Evolutionary conservation across 1,284 basidiomycete species (phyloP), one percentile per base, ranked within the genome.

Genomic region (Cryptococcus sp.): DNA sequence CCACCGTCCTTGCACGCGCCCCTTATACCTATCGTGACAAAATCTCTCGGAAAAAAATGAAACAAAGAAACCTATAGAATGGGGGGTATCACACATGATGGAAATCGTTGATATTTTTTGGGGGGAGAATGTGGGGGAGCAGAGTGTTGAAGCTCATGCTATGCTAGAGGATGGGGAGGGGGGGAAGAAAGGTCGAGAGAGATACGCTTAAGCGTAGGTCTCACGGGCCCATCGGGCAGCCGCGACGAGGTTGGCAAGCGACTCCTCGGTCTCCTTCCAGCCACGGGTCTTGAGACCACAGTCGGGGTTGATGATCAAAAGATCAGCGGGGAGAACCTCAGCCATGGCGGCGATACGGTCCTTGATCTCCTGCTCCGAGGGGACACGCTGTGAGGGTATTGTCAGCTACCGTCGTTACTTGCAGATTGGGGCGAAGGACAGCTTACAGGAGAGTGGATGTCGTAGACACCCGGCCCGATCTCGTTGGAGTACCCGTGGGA

Each of bases 401-500:
- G 28, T 33, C 28, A 33, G 28, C 28, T 33, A 9, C 28, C 28
- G 28, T 33, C 5, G 28, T 33, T 9, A 5, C 28, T 5, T 4
- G 9, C 5, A 33, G 28, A 9, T 33, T 9, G 4, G 28, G 28
- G 4, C 5, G 5, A 33, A 33, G 9, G 28, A 9, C 28, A 33
- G 28, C 28, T 33, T 33, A 33, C 28, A 66, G 95, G 95, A 69
- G 94, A 98, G 84, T 98, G 96, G 80, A 98, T 97, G 80, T 98
- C 95, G 78, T 95, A 96, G 73, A 94, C 91, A 86, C 94, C 95
- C 49, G 96, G 95, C 64, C 96, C 96, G 74, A 98, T 98, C 82
- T 92, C 86, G 84, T 96, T 97, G 60, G 91, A 90, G 84, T 98
- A 98, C 56, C 91, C 89, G 79, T 91, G 90, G 65, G 89, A 82